Percentiles rank a stretch among this genome's conserved stretches.
These are phyloP conservation scores for Trichophyton mentagrophytes DNA, from an alignment of 2,329 filamentous ascomycete genomes.

Conservation along the genomic window DNA sequence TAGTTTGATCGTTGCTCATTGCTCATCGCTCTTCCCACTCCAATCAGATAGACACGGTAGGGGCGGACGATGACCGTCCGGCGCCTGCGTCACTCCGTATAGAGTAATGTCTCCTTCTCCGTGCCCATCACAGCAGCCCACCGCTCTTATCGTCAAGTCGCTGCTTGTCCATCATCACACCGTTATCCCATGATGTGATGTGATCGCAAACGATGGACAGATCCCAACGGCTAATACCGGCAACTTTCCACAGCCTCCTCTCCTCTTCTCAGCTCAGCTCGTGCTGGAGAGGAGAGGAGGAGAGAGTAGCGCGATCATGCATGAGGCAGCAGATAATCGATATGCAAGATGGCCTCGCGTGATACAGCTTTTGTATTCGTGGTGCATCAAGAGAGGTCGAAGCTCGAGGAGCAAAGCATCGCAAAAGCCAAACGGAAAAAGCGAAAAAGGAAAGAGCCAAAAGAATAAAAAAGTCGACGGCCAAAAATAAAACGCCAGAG, in stretches of 20 bases:
- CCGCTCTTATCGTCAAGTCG: background rate
- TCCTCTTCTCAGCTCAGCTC: background rate
- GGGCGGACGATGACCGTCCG: background rate
- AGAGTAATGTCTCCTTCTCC: background rate
- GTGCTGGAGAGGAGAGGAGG: background rate
- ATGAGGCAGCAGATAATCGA: constrained; percentile 1
- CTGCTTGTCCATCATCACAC: background rate
- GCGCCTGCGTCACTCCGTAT: background rate
- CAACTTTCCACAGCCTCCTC: background rate
- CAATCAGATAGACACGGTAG: background rate
- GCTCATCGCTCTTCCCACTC: background rate
- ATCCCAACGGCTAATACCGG: background rate
- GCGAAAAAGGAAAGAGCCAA: background rate
- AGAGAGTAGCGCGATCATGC: background rate
- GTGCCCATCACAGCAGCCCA: background rate
- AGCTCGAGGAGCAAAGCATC: background rate
- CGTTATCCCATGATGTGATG: background rate
- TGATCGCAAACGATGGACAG: background rate
- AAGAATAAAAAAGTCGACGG: background rate
- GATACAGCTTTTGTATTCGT: constrained; percentile 1
- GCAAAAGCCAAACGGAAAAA: background rate
- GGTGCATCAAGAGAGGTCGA: constrained; percentile 1
- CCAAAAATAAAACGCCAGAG: background rate
- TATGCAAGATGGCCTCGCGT: background rate
- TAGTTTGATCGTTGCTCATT: background rate